These are phyloP conservation scores for Aegilops sharonensis DNA, from an alignment of 176 grass and related monocot genomes.

Conservation along the genomic window DNA sequence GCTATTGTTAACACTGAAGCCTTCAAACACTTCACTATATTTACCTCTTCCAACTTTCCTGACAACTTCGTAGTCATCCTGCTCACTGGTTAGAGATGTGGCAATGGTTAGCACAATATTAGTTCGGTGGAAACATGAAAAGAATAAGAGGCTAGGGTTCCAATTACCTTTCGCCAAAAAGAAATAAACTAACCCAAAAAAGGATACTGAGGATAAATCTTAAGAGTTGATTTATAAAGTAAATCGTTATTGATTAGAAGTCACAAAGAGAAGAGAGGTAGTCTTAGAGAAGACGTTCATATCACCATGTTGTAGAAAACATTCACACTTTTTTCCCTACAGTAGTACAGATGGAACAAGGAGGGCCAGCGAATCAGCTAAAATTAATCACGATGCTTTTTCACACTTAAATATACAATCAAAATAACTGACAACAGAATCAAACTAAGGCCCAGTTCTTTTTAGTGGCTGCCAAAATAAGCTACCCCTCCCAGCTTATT, in stretches of 20 bases:
- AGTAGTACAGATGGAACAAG: neutral
- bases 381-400: neutral
- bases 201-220: neutral
- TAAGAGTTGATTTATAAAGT: neutral
- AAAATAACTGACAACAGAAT: neutral
- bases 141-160: neutral
- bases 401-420: neutral
- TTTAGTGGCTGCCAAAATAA: too few species aligned
- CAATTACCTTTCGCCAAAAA: neutral
- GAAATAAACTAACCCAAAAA: neutral
- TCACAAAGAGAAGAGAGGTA: neutral
- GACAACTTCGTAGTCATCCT: conserved; percentile 95
- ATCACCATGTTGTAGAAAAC: neutral
- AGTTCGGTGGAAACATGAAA: neutral
- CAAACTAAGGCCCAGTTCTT: too few species aligned
- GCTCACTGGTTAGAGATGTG: conserved; percentile 60
- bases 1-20: conserved; percentile 84
- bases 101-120: conserved; percentile 18
- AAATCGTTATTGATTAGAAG: neutral
- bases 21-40: conserved; percentile 99
- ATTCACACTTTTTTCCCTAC: neutral
- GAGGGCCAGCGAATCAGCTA: neutral
- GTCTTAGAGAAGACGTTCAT: neutral
- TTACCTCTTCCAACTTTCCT: conserved; percentile 97
- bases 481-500: too few species aligned